Conservation (phyloP, 257 asterid species). For the Jasminum sambac region DNA sequence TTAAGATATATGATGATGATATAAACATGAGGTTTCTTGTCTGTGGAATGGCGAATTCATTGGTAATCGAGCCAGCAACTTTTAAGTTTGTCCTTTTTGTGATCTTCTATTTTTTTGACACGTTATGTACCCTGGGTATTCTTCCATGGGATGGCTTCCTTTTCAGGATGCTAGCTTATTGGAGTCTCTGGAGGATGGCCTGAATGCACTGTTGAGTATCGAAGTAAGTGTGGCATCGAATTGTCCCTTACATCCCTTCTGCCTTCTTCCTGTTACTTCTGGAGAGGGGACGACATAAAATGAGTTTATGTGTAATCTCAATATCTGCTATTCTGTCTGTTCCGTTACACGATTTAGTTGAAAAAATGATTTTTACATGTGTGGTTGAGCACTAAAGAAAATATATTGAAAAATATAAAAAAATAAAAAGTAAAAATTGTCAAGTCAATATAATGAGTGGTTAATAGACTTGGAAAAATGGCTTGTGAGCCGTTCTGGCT, state of each 20-base stretch:
- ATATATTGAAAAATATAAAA: too few species aligned
- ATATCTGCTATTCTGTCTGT: not conserved
- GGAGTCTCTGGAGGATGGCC: constrained; percentile 80
- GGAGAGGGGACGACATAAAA: constrained; percentile 5
- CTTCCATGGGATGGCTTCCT: constrained; percentile 9
- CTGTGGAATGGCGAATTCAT: constrained; percentile 67
- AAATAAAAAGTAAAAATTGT: too few species aligned
- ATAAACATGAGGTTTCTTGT: constrained; percentile 75
- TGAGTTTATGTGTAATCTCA: constrained; percentile 9
- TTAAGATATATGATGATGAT: constrained; percentile 89
- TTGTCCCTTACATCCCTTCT: constrained; percentile 12
- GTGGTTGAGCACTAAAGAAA: too few species aligned
- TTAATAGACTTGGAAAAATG: too few species aligned
- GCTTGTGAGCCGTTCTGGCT: too few species aligned
- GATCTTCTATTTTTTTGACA: not conserved
- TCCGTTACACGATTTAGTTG: constrained; percentile 10
- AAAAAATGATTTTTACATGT: too few species aligned
- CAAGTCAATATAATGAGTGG: too few species aligned
- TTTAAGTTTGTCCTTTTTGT: not conserved
- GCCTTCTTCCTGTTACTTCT: not conserved
- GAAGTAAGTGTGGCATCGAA: constrained; percentile 59
- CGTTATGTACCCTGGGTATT: constrained; percentile 9
- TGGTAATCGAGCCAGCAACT: constrained; percentile 50
- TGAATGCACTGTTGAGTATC: constrained; percentile 77
- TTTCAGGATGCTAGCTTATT: constrained; percentile 67